Conservation (phyloP, 768 basidiomycete species). For the Trametes elegans region DNA sequence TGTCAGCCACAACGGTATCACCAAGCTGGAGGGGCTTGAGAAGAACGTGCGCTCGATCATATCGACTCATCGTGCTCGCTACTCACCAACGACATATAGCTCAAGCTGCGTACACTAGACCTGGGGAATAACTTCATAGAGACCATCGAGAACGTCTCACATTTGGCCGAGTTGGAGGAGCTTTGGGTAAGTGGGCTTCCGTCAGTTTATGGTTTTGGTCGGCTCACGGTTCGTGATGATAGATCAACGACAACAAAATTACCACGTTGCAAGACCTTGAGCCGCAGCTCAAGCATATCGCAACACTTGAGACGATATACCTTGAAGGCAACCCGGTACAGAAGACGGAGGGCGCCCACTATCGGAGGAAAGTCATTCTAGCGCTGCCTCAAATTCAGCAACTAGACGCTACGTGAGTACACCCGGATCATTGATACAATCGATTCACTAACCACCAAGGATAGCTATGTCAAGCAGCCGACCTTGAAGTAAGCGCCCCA, state of each 20-base stretch:
- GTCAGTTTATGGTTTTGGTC: too few relatives aligned
- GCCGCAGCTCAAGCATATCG: constrained; percentile 56
- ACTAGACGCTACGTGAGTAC: constrained; percentile 91
- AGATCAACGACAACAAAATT: constrained; percentile 91
- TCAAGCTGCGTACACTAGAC: constrained; percentile 81
- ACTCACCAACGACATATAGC: constrained; percentile 28
- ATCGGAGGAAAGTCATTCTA: constrained; percentile 87
- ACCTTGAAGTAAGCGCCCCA: not conserved
- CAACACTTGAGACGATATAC: constrained; percentile 81
- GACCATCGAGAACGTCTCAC: constrained; percentile 77
- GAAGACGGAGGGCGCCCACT: constrained; percentile 66
- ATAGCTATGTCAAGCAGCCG: constrained; percentile 24
- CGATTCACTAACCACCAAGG: not conserved
- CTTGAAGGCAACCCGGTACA: constrained; percentile 96
- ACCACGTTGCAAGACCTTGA: constrained; percentile 67
- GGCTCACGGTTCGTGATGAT: constrained; percentile 7
- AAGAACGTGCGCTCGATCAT: constrained; percentile 59
- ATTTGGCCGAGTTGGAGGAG: constrained; percentile 78
- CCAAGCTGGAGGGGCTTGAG: constrained; percentile 80
- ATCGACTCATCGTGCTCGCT: not conserved
- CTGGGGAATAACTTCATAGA: constrained; percentile 82
- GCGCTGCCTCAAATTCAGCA: constrained; percentile 87
- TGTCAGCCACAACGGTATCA: constrained; percentile 90
- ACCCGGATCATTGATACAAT: not conserved
- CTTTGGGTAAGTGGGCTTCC: constrained; percentile 69